phyloP scores from a whole-genome alignment of 2,329 filamentous ascomycete genomes.

The Beauveria sp. region DNA sequence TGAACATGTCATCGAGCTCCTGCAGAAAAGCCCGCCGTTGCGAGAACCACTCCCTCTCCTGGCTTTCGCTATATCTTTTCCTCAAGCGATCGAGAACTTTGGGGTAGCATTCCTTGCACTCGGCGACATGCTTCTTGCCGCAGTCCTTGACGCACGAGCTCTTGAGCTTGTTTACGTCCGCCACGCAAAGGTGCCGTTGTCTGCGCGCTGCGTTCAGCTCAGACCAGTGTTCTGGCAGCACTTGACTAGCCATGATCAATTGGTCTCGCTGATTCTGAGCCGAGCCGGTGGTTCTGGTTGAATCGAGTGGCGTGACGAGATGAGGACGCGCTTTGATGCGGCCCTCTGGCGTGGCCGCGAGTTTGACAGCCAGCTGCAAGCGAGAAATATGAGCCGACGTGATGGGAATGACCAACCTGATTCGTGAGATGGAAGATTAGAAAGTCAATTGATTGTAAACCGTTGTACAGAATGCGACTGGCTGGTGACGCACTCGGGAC shows the following conservation, averaged over 20 bases:
- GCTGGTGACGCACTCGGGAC: background rate
- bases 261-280: background rate
- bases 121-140: constrained; percentile 31
- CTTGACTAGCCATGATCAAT: constrained; percentile 13
- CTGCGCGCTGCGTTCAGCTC: constrained; percentile 26
- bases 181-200: constrained; percentile 28
- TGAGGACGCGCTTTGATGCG: background rate
- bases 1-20: constrained; percentile 41
- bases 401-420: background rate
- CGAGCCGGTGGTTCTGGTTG: background rate
- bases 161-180: constrained; percentile 35
- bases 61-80: constrained; percentile 26
- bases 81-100: constrained; percentile 39
- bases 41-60: constrained; percentile 43
- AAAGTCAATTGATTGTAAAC: background rate
- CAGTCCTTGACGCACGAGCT: constrained; percentile 35
- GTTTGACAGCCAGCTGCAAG: background rate
- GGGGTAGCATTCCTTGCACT: constrained; percentile 42
- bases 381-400: background rate
- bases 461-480: background rate
- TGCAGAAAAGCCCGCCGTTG: constrained; percentile 39
- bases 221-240: constrained; percentile 32
- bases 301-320: background rate
- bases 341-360: background rate
- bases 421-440: background rate